Evolutionary conservation across 805 yeast species (phyloP).

Genomic region (Soucietia sequanensis): DNA sequence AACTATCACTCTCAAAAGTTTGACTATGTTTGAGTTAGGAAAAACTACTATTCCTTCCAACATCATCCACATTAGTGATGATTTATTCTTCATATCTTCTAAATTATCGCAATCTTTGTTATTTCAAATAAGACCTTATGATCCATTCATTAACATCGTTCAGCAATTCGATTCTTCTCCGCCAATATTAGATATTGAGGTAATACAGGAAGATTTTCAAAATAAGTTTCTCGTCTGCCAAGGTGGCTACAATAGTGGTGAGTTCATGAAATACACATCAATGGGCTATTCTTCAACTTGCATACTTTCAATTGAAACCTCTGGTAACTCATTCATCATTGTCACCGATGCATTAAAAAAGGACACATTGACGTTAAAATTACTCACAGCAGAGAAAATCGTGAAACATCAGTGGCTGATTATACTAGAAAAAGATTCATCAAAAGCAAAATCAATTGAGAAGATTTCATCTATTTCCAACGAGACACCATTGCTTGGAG

Average conservation of each 20-base stretch:
- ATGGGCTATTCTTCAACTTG: neutral
- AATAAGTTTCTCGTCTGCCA: slow-evolving; percentile 21
- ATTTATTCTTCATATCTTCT: slow-evolving; percentile 30
- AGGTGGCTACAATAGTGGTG: slow-evolving; percentile 37
- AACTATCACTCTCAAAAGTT: slow-evolving; percentile 7
- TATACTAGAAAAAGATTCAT: too few relatives aligned
- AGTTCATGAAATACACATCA: slow-evolving; percentile 12
- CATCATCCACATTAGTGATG: slow-evolving; percentile 23
- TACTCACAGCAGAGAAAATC: too few relatives aligned
- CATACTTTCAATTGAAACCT: neutral
- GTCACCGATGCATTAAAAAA: too few relatives aligned
- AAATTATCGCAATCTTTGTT: slow-evolving; percentile 28
- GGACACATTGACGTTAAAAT: too few relatives aligned
- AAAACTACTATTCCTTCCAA: slow-evolving; percentile 28
- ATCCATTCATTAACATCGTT: slow-evolving; percentile 26
- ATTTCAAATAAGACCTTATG: slow-evolving; percentile 20
- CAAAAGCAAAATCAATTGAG: too few relatives aligned
- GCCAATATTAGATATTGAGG: slow-evolving; percentile 27
- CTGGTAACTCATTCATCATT: neutral
- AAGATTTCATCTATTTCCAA: too few relatives aligned
- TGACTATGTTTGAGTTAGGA: slow-evolving; percentile 25
- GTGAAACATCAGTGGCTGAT: too few relatives aligned
- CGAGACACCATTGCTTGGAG: too few relatives aligned
- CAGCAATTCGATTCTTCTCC: slow-evolving; percentile 24
- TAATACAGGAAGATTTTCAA: neutral